Evolutionary conservation across 768 basidiomycete species (phyloP).

Genomic region (Tulasnella sp.): DNA sequence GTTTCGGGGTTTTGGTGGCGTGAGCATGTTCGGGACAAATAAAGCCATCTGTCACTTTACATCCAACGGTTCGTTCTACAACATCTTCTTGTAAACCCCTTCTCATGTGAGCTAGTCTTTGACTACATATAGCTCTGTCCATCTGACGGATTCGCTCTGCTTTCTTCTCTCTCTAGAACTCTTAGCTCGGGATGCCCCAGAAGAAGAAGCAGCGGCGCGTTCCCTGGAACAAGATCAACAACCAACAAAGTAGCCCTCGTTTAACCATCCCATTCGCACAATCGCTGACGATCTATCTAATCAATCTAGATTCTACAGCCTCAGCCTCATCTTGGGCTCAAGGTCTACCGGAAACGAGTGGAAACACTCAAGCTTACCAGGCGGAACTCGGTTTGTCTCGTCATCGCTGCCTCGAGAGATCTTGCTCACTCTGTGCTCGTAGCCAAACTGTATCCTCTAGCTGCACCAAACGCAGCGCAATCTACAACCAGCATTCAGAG

Average conservation of each 20-base stretch:
- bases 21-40: not conserved
- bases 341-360: not conserved
- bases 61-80: constrained; percentile 1
- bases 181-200: not conserved
- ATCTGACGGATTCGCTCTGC: not conserved
- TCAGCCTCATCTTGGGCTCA: not conserved
- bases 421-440: too few relatives aligned
- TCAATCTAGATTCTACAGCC: not conserved
- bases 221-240: not conserved
- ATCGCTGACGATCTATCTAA: not conserved
- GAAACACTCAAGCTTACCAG: not conserved
- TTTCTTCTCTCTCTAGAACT: too few relatives aligned
- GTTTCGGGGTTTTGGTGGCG: not conserved
- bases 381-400: too few relatives aligned
- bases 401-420: too few relatives aligned
- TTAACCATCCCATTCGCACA: not conserved
- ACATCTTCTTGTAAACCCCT: too few relatives aligned
- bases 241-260: not conserved
- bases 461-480: not conserved
- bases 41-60: not conserved
- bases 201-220: not conserved
- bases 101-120: not conserved
- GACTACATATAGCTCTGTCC: not conserved
- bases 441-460: too few relatives aligned
- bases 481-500: too few relatives aligned